phyloP scores from a whole-genome alignment of 2,329 filamentous ascomycete genomes.

The Escovopsis sp. region DNA sequence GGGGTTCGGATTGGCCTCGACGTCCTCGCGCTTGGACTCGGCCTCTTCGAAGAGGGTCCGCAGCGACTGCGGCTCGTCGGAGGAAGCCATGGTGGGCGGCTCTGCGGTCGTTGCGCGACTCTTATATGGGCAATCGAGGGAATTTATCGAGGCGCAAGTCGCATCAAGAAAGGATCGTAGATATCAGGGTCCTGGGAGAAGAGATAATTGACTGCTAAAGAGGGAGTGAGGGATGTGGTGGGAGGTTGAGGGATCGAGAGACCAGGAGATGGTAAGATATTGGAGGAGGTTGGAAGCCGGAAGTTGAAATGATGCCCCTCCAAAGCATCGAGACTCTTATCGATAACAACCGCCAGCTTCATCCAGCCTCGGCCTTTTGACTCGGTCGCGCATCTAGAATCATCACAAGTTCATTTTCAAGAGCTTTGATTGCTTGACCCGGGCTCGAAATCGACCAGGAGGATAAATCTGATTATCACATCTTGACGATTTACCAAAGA shows the following conservation, averaged over 20 bases:
- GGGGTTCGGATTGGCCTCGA: constrained; percentile 51
- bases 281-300: neutral
- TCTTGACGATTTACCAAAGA: too few relatives aligned
- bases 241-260: neutral
- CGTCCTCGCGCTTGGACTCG: constrained; percentile 33
- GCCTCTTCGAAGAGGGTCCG: constrained; percentile 35
- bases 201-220: neutral
- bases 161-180: neutral
- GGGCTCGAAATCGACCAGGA: neutral
- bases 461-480: too few relatives aligned
- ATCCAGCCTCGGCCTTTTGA: neutral
- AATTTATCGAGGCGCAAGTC: too few relatives aligned
- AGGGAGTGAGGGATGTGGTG: neutral
- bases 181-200: neutral
- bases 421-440: neutral
- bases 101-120: neutral
- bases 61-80: constrained; percentile 33
- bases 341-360: neutral
- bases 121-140: too few relatives aligned
- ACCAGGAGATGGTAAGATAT: neutral
- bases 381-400: neutral
- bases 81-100: constrained; percentile 2
- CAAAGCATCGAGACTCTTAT: neutral
- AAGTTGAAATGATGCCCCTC: neutral
- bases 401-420: neutral